Evolutionary conservation across 116 monocot genomes (phyloP), one percentile per base, ranked within the genome.

Genomic region (Cymodocea nodosa): DNA sequence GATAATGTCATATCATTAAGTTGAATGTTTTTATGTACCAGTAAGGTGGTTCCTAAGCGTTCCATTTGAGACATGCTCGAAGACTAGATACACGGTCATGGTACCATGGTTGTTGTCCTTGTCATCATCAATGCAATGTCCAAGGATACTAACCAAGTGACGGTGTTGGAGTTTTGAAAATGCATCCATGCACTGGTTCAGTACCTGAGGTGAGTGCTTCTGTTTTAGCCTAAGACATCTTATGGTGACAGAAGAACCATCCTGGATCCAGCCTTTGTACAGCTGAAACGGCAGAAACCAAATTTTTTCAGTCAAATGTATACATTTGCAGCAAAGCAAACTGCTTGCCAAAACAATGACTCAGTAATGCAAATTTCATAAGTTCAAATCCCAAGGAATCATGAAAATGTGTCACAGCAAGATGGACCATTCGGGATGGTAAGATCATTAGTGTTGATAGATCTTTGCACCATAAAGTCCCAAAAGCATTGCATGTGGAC

Each of bases 141-240:
- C 95, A 65, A 95, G 60, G 23, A 95, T 75, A 64, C 95, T 85
- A 67, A 90, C 85, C 65, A 95, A 72, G 76, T 95, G 80, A 11
- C 72, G 79, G 34, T 97, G 87, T 50, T 90, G 75, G 59, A 97
- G 81, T 74, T 83, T 90, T 3, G 95, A 83, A 15, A 97, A 64
- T 15, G 71, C 74, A 37, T 97, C 87, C 66, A 85, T 81, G 64
- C 80, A 85, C 56, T 80, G 85, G 22, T 56, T 48, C 16, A 90
- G 58, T 68, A 60, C 81, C 60, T 85, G 90, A 56, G 74, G 50
- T 17, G 84, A 75, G 51, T 77, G 50, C 55, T 70, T 90, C 35
- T 83, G 85, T 68, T 83, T 87, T 40, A 83, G n/a, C 56, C 78
- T 78, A 37, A 90, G 52, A 10, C 81, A 72, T 62, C 83, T 85